Evolutionary conservation across 2,329 filamentous ascomycete genomes (phyloP), one percentile per base, ranked within the genome.

Genomic region (Endothia cerciana): DNA sequence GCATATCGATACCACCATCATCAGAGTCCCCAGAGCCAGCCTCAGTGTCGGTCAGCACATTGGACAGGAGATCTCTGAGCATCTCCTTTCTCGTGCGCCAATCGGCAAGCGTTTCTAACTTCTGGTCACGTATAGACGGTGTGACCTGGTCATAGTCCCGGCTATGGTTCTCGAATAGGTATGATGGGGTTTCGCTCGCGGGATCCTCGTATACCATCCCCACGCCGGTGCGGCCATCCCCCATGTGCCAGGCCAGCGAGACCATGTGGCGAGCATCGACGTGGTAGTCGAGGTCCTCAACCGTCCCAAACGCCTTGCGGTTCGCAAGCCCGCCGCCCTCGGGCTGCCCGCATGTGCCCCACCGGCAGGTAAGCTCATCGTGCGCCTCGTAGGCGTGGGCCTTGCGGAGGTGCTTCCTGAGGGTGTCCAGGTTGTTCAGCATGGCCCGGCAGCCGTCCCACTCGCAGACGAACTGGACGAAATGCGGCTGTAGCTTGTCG

Each of bases 361-460:
- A 65, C 2, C 15, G 19, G 19, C 63, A 67, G 4, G 22, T n/a
- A 5, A 60, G 10, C 3, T 38, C 36, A 3, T 40, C 45, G 19
- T 22, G n/a, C 17, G 55, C 55, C 40, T 62, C 59, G 19, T 60
- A 13, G 17, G 28, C 47, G 30, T 65, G 60, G 13, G 61, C 60
- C 7, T 47, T 65, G 40, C 38, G 41, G 4, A 67, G 25, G 8
- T 67, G 65, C 11, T 36, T 62, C 6, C 6, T 51, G 30, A 67
- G 56, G 25, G 43, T 63, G 28, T 43, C 55, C 30, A 63, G 6
- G 40, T 67, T 60, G 15, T 56, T 63, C 15, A 67, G 59, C 40
- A 33, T 38, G 7, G 55, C 65, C 30, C 51, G 51, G 33, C 63
- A 67, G n/a, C 38, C 30, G 0, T 62, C 41, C 63, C 62, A 67